Percentiles rank a stretch among this genome's conserved stretches.
Conservation (phyloP, 2,329 filamentous ascomycete genomes). For the Diaporthe nobilis region DNA sequence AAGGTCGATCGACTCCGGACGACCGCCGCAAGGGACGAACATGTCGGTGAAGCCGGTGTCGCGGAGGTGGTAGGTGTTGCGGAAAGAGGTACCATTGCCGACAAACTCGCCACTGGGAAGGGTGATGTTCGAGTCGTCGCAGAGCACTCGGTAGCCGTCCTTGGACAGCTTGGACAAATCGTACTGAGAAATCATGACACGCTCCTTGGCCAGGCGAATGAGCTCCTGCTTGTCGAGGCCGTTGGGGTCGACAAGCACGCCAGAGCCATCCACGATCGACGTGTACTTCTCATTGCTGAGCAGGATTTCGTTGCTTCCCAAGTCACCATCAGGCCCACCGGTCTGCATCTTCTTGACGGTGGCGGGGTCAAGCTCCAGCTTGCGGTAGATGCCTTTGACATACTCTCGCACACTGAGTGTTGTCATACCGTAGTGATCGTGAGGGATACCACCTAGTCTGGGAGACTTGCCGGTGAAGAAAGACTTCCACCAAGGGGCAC, state of each 20-base stretch:
- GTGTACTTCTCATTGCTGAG: conserved; percentile 97
- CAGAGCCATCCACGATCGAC: conserved; percentile 94
- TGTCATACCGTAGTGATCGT: conserved; percentile 98
- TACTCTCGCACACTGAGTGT: conserved; percentile 97
- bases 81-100: conserved; percentile 93
- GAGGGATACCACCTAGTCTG: conserved; percentile 94
- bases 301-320: conserved; percentile 98
- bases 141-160: conserved; percentile 90
- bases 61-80: conserved; percentile 96
- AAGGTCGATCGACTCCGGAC: conserved; percentile 96
- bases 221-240: conserved; percentile 90
- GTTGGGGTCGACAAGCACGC: conserved; percentile 93
- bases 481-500: conserved; percentile 99
- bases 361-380: conserved; percentile 88
- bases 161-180: conserved; percentile 87
- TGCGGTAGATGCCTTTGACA: conserved; percentile 96
- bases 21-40: conserved; percentile 96
- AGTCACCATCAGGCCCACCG: conserved; percentile 94
- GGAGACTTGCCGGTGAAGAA: conserved; percentile 99
- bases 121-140: conserved; percentile 91
- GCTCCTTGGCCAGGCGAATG: conserved; percentile 84
- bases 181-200: conserved; percentile 91
- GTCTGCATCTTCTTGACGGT: conserved; percentile 96
- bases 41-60: conserved; percentile 82
- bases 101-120: conserved; percentile 89